A percentile compares a stretch with the other conserved stretches of the same genome.
Evolutionary conservation across 2,329 filamentous ascomycete genomes (phyloP).

Genomic region (Ophidiomyces ophidiicola): DNA sequence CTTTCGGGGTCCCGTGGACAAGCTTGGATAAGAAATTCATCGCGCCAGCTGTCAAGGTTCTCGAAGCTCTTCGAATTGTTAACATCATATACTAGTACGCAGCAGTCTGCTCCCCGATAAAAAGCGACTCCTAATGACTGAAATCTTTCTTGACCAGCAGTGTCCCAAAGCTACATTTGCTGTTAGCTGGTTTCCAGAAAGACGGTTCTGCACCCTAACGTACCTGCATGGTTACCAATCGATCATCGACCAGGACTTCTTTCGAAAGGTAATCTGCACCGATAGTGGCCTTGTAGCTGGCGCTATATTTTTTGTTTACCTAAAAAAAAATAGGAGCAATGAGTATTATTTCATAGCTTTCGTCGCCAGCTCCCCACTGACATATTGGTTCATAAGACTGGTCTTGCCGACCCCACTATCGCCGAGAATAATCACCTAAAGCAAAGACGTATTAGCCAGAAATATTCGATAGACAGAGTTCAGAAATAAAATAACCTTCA

Average conservation of each 20-base stretch:
- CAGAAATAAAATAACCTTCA: slow-evolving; percentile 52
- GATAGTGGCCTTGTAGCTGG: slow-evolving; percentile 98
- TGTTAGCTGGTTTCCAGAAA: slow-evolving; percentile 54
- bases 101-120: slow-evolving; percentile 98
- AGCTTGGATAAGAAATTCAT: slow-evolving; percentile 95
- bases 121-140: slow-evolving; percentile 99
- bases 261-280: slow-evolving; percentile 97
- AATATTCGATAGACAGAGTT: background rate
- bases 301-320: slow-evolving; percentile 99
- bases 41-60: slow-evolving; percentile 93
- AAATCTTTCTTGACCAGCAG: slow-evolving; percentile 95
- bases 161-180: slow-evolving; percentile 99
- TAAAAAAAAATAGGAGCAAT: slow-evolving; percentile 30
- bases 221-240: slow-evolving; percentile 97
- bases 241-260: slow-evolving; percentile 92
- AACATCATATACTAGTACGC: slow-evolving; percentile 97
- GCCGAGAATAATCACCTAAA: slow-evolving; percentile 91
- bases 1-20: slow-evolving; percentile 92
- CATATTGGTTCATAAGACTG: slow-evolving; percentile 99
- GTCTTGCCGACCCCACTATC: slow-evolving; percentile 99
- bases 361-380: slow-evolving; percentile 40
- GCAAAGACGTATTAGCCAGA: background rate
- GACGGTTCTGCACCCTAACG: slow-evolving; percentile 14
- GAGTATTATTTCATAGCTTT: background rate
- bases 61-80: slow-evolving; percentile 99